phyloP scores from a whole-genome alignment of 1,284 basidiomycete genomes.

The Austropuccinia psidii region DNA sequence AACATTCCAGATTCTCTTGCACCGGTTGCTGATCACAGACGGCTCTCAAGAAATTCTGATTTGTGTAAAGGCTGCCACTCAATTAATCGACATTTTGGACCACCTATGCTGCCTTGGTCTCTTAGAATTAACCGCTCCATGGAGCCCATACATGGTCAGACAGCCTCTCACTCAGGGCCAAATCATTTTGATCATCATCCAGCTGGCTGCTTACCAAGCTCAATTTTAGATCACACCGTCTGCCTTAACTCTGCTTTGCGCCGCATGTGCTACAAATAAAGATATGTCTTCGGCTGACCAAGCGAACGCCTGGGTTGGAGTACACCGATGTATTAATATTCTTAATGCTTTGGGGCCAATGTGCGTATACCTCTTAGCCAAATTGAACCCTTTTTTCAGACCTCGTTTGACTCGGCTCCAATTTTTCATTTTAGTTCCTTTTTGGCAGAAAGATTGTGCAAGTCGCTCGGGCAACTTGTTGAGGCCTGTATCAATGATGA shows the following conservation, averaged over 20 bases:
- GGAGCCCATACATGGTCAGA: not conserved
- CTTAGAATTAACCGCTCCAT: not conserved
- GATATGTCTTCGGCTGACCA: not conserved
- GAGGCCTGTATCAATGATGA: slow-evolving; percentile 16
- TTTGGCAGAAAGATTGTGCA: not conserved
- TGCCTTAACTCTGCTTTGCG: not conserved
- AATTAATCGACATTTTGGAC: slow-evolving; percentile 11
- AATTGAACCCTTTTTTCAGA: not conserved
- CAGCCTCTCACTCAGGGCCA: not conserved
- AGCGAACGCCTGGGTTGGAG: slow-evolving; percentile 14
- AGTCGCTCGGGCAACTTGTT: not conserved
- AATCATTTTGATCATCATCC: no score
- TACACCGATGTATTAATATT: slow-evolving; percentile 26
- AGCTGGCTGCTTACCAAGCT: no score
- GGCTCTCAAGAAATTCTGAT: not conserved
- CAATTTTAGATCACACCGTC: slow-evolving; percentile 4
- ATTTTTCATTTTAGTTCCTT: not conserved
- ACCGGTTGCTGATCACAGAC: not conserved
- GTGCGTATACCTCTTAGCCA: not conserved
- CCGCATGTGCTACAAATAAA: not conserved
- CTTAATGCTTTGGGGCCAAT: not conserved
- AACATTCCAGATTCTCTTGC: not conserved
- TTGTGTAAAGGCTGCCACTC: not conserved
- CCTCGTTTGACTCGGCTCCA: not conserved
- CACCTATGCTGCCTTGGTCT: slow-evolving; percentile 2